phyloP scores from a whole-genome alignment of 2,329 filamentous ascomycete genomes.

The Penicillium polonicum region DNA sequence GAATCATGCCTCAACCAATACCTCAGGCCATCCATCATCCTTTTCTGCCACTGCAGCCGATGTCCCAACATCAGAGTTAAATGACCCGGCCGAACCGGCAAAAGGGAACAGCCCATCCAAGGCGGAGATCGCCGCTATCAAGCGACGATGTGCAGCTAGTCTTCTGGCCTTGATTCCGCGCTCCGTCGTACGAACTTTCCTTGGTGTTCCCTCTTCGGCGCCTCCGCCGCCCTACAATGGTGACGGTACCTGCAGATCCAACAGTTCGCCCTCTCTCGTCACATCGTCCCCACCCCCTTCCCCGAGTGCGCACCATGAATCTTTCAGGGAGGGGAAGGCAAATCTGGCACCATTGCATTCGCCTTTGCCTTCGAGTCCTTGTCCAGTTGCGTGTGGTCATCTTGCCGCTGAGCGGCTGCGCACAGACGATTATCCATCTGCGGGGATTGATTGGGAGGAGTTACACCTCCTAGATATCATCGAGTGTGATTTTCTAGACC shows the following conservation, averaged over 20 bases:
- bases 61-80: neutral
- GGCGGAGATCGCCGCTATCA: constrained; percentile 41
- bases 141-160: constrained; percentile 45
- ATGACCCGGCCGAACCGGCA: constrained; percentile 15
- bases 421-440: constrained; percentile 21
- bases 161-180: constrained; percentile 46
- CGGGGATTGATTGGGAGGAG: constrained; percentile 44
- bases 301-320: neutral
- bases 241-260: constrained; percentile 27
- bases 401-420: constrained; percentile 9
- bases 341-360: constrained; percentile 6
- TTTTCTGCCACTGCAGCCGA: constrained; percentile 3
- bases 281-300: constrained; percentile 19
- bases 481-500: constrained; percentile 63
- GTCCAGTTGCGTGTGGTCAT: neutral
- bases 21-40: constrained; percentile 3
- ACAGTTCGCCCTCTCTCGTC: constrained; percentile 18
- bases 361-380: neutral
- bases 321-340: constrained; percentile 1
- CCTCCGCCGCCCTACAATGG: constrained; percentile 9
- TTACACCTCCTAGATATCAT: constrained; percentile 58
- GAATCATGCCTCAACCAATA: constrained; percentile 13
- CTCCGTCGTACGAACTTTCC: constrained; percentile 46
- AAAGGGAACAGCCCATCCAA: constrained; percentile 22
- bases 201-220: constrained; percentile 33